Evolutionary conservation across 805 yeast species (phyloP), one percentile per base, ranked within the genome.

Genomic region (Hanseniaspora guilliermondii): DNA sequence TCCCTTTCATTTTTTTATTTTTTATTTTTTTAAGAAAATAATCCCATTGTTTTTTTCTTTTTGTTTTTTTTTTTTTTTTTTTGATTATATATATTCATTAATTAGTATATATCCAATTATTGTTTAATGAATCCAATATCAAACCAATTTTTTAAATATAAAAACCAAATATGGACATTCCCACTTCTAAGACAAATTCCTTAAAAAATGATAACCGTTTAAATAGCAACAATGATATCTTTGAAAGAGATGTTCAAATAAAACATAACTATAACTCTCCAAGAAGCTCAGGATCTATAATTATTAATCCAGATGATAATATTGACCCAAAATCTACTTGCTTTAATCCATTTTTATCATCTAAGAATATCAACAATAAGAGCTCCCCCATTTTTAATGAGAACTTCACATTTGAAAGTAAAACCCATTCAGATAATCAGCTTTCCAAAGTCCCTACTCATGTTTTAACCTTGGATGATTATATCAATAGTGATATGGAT

Each of bases 401-500:
- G n/a, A 27, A 19, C 44, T 36, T 33, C 4, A 22, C 36, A 12
- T 32, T 30, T 49, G 41, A 24, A n/a, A n/a, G 21, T 21, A 41
- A 32, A 30, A 12, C 32, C 5, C 17, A 22, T 22, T n/a, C 38
- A 9, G 53, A 41, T 16, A 33, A 19, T 7, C 16, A 35, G 2
- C 19, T 44, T 7, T 25, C n/a, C 2, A 50, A 50, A 14, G 49
- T 50, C 14, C 49, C 54, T 6, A 42, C 49, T 14, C 54, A 50
- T 44, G 49, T 50, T 12, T 27, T 50, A 12, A 9, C 37, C 3
- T n/a, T 44, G 11, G 54, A 50, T 22, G 39, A 50, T 17, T 50
- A 50, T 19, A 50, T 50, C 7, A 50, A 42, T 32, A 50, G 49
- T n/a, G 54, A 50, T 19, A 50, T 50, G 54, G 54, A 50, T 37